Evolutionary conservation across 192 early-diverging fungal genomes (phyloP), one percentile per base, ranked within the genome.

Genomic region (Entomortierella beljakovae): DNA sequence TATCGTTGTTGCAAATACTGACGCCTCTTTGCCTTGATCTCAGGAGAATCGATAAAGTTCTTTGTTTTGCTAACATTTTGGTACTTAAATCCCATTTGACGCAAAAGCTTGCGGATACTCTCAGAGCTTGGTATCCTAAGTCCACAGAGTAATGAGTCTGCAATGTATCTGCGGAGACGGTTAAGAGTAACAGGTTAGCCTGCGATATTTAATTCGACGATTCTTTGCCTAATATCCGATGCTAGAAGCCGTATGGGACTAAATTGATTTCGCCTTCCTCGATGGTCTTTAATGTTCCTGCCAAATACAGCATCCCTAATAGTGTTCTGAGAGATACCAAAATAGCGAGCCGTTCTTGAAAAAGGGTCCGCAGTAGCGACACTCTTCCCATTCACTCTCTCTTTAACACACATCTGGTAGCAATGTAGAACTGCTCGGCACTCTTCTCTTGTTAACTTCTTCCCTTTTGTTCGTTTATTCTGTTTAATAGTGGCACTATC

Each of bases 261-360:
- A 42, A 26, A 42, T 3, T 38, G 35, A 22, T 15, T 16, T 13
- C 42, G 31, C 25, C 22, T 35, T 18, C 64, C 64, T 23, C 64
- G 51, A 15, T 38, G 22, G 29, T 43, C 64, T 52, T 56, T 26
- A 20, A 46, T 18, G 26, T 55, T 42, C 53, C 37, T n/a, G 16
- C 53, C 53, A 31, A 5, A n/a, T 2, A 55, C 52, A 26, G 37
- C 38, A 18, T 65, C 35, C 23, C 53, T 26, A 11, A 55, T 32
- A 22, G 65, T 67, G 5, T 67, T 67, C 31, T 57, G 52, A n/a
- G 54, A 55, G 29, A 49, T 31, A 7, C 65, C 65, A n/a, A 67
- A 23, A 40, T 67, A 67, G 6, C 15, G 16, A 1, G 65, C 65
- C n/a, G 65, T 57, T 16, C 65, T 34, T n/a, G 23, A 22, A 28